Percentiles rank a stretch among this genome's conserved stretches.
Evolutionary conservation across 225 moss, liverwort and hornwort species (phyloP).

Genomic region (Physcomitrium patens): DNA sequence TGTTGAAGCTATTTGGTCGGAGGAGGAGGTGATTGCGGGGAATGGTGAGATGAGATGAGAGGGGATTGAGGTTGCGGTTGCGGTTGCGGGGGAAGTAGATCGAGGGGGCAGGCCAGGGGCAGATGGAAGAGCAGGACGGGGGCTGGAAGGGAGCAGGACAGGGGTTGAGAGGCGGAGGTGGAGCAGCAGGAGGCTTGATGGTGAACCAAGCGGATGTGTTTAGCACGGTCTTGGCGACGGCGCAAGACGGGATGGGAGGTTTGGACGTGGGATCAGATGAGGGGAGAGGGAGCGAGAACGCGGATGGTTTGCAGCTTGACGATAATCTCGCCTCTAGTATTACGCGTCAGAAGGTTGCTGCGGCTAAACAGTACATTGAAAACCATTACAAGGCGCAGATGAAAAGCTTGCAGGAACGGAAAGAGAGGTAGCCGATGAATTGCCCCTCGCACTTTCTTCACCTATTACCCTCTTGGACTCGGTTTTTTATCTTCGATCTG

Average conservation of each 20-base stretch:
- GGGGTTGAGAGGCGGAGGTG: constrained; percentile 38
- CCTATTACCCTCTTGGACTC: constrained; percentile 10
- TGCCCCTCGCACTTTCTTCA: background rate
- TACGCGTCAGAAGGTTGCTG: constrained; percentile 70
- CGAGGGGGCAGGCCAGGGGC: constrained; percentile 39
- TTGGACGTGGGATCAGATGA: constrained; percentile 82
- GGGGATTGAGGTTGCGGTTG: constrained; percentile 27
- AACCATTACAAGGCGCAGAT: constrained; percentile 74
- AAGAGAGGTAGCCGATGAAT: constrained; percentile 58
- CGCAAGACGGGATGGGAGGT: constrained; percentile 97
- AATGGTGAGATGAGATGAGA: constrained; percentile 21
- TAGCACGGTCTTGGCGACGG: constrained; percentile 82
- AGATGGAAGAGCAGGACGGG: constrained; percentile 82
- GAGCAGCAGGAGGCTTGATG: constrained; percentile 48
- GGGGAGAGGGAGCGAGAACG: constrained; percentile 25
- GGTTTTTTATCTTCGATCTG: background rate
- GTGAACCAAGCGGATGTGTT: constrained; percentile 63
- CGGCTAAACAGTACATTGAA: constrained; percentile 73
- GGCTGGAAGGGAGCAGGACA: constrained; percentile 49
- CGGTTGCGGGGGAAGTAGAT: constrained; percentile 51
- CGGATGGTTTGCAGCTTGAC: constrained; percentile 30
- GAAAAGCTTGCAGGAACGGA: constrained; percentile 74
- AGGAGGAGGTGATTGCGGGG: background rate
- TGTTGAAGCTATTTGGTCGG: background rate
- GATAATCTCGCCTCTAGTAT: constrained; percentile 49